Evolutionary conservation across 2,329 filamentous ascomycete species (phyloP).

Genomic region (Chaetomiaceae sp.): DNA sequence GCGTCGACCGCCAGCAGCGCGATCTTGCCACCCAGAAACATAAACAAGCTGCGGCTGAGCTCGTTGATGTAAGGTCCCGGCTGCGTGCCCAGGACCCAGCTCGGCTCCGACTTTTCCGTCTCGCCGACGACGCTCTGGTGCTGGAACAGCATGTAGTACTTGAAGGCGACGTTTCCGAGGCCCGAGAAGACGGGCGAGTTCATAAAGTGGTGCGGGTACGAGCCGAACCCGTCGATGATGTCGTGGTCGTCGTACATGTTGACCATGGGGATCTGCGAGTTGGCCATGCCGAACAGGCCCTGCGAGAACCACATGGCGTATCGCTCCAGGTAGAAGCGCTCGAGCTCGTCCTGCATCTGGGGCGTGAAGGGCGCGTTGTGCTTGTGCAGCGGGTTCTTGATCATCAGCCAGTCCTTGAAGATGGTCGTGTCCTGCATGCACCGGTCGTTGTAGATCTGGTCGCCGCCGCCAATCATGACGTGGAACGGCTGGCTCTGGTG

Average conservation of each 20-base stretch:
- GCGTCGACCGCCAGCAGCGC: slow-evolving; percentile 85
- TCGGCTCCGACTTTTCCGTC: slow-evolving; percentile 77
- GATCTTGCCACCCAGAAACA: slow-evolving; percentile 73
- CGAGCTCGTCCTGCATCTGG: slow-evolving; percentile 83
- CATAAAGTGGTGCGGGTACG: slow-evolving; percentile 91
- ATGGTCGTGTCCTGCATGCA: slow-evolving; percentile 68
- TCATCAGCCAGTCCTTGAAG: slow-evolving; percentile 80
- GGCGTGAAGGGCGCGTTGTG: slow-evolving; percentile 70
- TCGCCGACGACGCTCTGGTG: slow-evolving; percentile 84
- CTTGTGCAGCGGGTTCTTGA: slow-evolving; percentile 75
- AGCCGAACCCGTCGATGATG: slow-evolving; percentile 87
- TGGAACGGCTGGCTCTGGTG: slow-evolving; percentile 93
- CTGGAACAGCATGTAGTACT: slow-evolving; percentile 98
- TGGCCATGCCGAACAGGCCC: slow-evolving; percentile 87
- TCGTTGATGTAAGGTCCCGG: slow-evolving; percentile 90
- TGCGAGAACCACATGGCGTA: slow-evolving; percentile 97
- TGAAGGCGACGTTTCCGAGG: slow-evolving; percentile 86
- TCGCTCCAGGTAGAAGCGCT: slow-evolving; percentile 79
- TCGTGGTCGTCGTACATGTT: slow-evolving; percentile 98
- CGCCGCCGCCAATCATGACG: slow-evolving; percentile 95
- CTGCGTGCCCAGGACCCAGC: slow-evolving; percentile 76
- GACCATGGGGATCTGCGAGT: slow-evolving; percentile 93
- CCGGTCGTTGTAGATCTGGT: slow-evolving; percentile 93
- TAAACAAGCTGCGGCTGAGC: slow-evolving; percentile 76
- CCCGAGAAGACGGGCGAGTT: slow-evolving; percentile 83